A percentile compares a stretch with the other conserved stretches of the same genome.
Evolutionary conservation across 2,329 filamentous ascomycete genomes (phyloP).

Genomic region (Decorospora gaudefroyi): DNA sequence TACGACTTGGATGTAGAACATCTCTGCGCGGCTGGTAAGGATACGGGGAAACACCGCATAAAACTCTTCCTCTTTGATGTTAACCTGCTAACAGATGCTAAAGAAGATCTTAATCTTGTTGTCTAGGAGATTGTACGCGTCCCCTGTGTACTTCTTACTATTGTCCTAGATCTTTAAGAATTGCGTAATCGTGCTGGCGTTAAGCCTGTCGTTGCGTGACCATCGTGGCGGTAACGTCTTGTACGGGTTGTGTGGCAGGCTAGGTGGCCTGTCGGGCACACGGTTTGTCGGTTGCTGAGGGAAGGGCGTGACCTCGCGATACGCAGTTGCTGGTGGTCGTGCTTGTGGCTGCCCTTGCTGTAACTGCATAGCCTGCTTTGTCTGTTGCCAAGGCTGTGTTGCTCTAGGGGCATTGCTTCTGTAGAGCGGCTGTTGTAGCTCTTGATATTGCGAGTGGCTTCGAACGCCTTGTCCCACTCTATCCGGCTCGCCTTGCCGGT

Average conservation of each 20-base stretch:
- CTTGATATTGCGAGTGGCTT: neutral
- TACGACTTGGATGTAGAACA: neutral
- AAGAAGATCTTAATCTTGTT: constrained; percentile 3
- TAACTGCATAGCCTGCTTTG: neutral
- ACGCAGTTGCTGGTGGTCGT: neutral
- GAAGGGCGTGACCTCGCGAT: neutral
- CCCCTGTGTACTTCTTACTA: constrained; percentile 1
- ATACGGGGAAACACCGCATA: constrained; percentile 1
- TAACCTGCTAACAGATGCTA: neutral
- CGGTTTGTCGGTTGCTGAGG: neutral
- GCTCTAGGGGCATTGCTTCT: neutral
- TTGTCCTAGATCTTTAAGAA: neutral
- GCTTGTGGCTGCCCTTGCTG: neutral
- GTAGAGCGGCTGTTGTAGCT: neutral
- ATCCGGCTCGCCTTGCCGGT: neutral
- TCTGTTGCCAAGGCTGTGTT: neutral
- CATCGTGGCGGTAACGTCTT: neutral
- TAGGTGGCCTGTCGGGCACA: neutral
- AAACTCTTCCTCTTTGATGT: constrained; percentile 1
- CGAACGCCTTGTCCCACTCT: neutral
- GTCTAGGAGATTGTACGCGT: constrained; percentile 1
- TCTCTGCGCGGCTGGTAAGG: constrained; percentile 2
- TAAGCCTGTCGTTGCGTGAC: neutral
- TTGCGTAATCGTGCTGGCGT: neutral
- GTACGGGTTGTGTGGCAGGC: neutral